Conservation (phyloP, 2,329 filamentous ascomycete genomes). For the Alternaria panax region DNA sequence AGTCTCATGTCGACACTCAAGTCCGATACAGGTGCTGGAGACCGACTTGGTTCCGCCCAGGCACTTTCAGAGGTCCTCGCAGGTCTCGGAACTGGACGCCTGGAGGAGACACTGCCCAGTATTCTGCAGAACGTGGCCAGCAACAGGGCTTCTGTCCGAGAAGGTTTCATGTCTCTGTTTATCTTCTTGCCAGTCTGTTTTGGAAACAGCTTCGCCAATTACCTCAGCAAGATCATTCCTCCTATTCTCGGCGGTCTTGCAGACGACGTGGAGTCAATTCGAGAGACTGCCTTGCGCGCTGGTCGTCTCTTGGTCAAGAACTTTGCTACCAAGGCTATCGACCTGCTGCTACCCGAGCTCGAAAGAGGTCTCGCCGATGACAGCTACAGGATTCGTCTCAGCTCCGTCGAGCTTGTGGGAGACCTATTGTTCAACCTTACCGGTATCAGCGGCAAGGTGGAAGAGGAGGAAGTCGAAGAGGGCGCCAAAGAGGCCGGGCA, state of each 20-base stretch:
- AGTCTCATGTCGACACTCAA: constrained; percentile 98
- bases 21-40: constrained; percentile 94
- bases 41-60: constrained; percentile 94
- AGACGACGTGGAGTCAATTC: constrained; percentile 94
- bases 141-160: constrained; percentile 85
- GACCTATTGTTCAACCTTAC: constrained; percentile 98
- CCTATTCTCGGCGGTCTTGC: constrained; percentile 93
- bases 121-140: constrained; percentile 96
- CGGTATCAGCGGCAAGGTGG: constrained; percentile 81
- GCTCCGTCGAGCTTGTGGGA: constrained; percentile 95
- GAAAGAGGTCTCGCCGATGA: constrained; percentile 97
- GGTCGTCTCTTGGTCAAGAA: constrained; percentile 97
- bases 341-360: constrained; percentile 90
- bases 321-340: constrained; percentile 93
- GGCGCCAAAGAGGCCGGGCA: constrained; percentile 84
- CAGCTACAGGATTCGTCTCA: constrained; percentile 96
- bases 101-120: constrained; percentile 95
- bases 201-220: constrained; percentile 96
- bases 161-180: constrained; percentile 99
- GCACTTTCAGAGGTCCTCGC: constrained; percentile 96
- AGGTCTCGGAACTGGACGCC: constrained; percentile 85
- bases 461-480: constrained; percentile 80
- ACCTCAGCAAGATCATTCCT: constrained; percentile 93
- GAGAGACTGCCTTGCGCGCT: constrained; percentile 93
- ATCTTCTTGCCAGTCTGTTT: constrained; percentile 99